Evolutionary conservation across 768 basidiomycete genomes (phyloP), one percentile per base, ranked within the genome.

Genomic region (Boletus tomentosulus): DNA sequence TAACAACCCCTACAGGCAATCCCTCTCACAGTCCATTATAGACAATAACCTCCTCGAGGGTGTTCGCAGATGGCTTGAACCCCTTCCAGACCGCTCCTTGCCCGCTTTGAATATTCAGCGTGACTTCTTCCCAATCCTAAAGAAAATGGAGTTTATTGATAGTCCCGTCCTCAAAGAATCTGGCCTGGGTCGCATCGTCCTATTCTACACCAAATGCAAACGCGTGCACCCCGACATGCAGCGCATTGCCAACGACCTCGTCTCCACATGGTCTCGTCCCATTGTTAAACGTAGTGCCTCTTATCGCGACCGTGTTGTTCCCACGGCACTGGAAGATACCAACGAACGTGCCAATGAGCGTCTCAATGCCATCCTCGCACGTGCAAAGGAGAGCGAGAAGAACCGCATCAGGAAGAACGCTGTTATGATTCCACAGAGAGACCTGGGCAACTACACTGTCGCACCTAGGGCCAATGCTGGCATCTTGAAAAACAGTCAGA

Each of bases 171-270:
- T 99, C 62, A 96, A 95, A 67, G 92, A 96, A 67, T 90, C 90
- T 1, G 84, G 86, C 0, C 78, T 99, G 4, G 97, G 97, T 15
- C 86, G 87, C 54, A 80, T 98, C 61, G 77, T 98, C 37, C 74
- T 96, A 28, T 98, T 98, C 73, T 99, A 99, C 77, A 96, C 94
- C 24, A 94, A 94, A 66, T 91, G 88, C 78, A 92, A 88, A 68
- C 87, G 92, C 43, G 92, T 93, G 45, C 86, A 87, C 4, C 79
- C 88, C 0, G 84, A 87, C 49, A 86, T 99, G 51, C 72, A 76
- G n/a, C 85, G 90, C 50, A 82, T 83, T 41, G 95, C 96, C 10
- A 81, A 86, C 57, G 83, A 87, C 46, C 87, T 99, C 54, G 85
- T 98, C 38, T 87, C 83, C 12, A 71, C 75, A 6, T 96, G 93